Conservation (phyloP, 164 flowering plant species). For the Houttuynia cordata region DNA sequence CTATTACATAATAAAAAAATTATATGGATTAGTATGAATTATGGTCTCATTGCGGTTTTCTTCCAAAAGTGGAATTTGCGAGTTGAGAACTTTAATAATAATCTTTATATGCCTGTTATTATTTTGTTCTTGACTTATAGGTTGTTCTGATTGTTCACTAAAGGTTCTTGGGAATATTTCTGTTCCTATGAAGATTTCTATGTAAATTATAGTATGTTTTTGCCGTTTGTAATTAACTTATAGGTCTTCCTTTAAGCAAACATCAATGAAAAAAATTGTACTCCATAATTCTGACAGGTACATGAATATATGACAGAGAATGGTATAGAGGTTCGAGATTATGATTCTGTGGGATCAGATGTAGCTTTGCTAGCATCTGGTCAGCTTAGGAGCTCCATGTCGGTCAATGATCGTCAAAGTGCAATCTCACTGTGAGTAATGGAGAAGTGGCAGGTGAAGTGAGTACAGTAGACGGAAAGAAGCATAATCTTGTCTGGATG, state of each 20-base stretch:
- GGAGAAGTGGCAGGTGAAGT: conserved; percentile 7
- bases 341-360: conserved; percentile 58
- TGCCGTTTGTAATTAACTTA: no score
- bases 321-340: conserved; percentile 72
- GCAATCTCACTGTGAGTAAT: background rate
- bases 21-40: no score
- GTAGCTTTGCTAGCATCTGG: conserved; percentile 54
- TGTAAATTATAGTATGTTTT: background rate
- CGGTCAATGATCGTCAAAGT: conserved; percentile 8
- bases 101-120: no score
- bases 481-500: conserved; percentile 43
- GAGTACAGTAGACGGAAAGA: conserved; percentile 13
- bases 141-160: background rate
- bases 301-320: conserved; percentile 38
- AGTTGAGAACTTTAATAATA: no score
- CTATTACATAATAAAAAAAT: no score
- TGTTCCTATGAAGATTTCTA: background rate
- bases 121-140: no score
- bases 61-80: no score
- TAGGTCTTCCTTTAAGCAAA: no score
- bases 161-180: background rate
- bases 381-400: conserved; percentile 26
- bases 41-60: no score
- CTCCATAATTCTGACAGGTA: conserved; percentile 29
- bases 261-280: background rate